Evolutionary conservation across 306 rosid species (phyloP).

Genomic region (Pterocarpus macrocarpus): DNA sequence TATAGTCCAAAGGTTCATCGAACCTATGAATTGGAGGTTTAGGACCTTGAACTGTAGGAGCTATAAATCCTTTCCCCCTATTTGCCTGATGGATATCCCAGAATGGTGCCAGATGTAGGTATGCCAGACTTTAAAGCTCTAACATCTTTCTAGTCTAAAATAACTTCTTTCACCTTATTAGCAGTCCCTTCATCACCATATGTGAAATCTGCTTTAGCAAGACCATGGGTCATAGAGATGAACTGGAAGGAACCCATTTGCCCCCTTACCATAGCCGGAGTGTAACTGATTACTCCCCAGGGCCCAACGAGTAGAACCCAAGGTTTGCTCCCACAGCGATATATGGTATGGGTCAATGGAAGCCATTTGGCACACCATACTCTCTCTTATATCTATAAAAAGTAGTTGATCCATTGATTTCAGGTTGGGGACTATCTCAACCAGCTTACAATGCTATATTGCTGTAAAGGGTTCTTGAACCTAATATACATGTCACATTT

Average conservation of each 20-base stretch:
- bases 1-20: background rate
- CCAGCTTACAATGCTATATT: background rate
- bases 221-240: background rate
- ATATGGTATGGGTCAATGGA: too few relatives aligned
- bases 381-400: too few relatives aligned
- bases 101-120: background rate
- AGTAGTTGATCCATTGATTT: background rate
- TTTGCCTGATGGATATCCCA: background rate
- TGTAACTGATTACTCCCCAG: too few relatives aligned
- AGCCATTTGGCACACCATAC: too few relatives aligned
- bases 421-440: background rate
- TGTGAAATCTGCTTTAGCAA: background rate
- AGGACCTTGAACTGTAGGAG: background rate
- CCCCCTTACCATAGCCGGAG: background rate
- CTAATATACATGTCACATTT: background rate
- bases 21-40: background rate
- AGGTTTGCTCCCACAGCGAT: too few relatives aligned
- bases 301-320: too few relatives aligned
- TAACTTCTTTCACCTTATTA: too few relatives aligned
- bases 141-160: too few relatives aligned
- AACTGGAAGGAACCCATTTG: background rate
- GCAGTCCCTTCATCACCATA: background rate
- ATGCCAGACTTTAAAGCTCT: too few relatives aligned
- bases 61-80: background rate
- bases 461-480: too few relatives aligned